Percentiles rank a stretch among this genome's conserved stretches.
Evolutionary conservation across 2,329 filamentous ascomycete species (phyloP).

Genomic region (Talaromyces pinophilus): DNA sequence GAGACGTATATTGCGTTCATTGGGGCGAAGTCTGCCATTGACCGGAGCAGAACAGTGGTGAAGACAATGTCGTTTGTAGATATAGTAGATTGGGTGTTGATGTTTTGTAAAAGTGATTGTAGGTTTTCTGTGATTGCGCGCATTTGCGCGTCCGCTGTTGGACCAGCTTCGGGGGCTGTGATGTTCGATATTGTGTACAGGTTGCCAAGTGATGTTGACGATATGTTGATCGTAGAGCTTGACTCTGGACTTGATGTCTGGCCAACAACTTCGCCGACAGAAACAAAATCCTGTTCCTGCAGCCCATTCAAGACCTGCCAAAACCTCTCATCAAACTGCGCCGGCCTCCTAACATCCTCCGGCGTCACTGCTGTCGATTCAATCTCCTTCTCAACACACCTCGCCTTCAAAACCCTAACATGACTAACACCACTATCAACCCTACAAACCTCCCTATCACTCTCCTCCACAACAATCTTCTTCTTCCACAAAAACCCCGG

Average conservation of each 20-base stretch:
- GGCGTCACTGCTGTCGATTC: conserved; percentile 19
- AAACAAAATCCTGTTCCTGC: not conserved
- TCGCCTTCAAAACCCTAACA: conserved; percentile 63
- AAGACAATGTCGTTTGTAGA: conserved; percentile 47
- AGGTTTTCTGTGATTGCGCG: conserved; percentile 33
- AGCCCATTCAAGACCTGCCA: conserved; percentile 35
- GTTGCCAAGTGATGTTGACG: conserved; percentile 26
- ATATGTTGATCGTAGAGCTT: conserved; percentile 5
- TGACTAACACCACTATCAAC: conserved; percentile 79
- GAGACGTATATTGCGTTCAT: conserved; percentile 76
- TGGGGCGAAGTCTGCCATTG: conserved; percentile 74
- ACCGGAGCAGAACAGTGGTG: conserved; percentile 68
- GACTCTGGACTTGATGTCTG: not conserved
- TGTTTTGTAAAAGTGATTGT: conserved; percentile 23
- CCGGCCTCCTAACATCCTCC: conserved; percentile 54
- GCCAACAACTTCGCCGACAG: not conserved
- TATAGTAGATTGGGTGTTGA: not conserved
- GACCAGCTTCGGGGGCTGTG: conserved; percentile 42
- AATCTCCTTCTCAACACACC: conserved; percentile 48
- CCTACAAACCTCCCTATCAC: conserved; percentile 55
- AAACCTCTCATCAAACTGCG: conserved; percentile 67
- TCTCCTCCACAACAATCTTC: conserved; percentile 63
- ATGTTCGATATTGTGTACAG: conserved; percentile 43
- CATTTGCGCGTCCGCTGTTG: conserved; percentile 46
- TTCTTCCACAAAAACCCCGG: conserved; percentile 71